Evolutionary conservation across 768 basidiomycete genomes (phyloP), one percentile per base, ranked within the genome.

Genomic region (Suillus paluster): DNA sequence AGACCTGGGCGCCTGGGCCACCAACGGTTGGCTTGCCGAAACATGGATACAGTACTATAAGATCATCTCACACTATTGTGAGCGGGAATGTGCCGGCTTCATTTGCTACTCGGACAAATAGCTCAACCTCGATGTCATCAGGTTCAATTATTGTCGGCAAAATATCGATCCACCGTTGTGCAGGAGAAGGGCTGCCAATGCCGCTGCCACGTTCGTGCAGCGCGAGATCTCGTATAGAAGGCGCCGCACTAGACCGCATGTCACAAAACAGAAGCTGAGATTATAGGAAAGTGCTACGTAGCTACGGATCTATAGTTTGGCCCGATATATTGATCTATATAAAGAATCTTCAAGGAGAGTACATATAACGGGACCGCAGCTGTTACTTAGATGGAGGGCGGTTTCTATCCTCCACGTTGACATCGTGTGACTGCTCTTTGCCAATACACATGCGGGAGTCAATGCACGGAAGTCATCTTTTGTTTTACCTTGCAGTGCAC

Each of bases 41-140:
- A n/a, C n/a, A 57, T 41, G 58, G 38, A 53, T 50, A 38, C 46
- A 17, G 17, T 9, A 23, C 14, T 19, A 59, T 21, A 11, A 14
- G 30, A 25, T 39, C 44, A 55, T 52, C 62, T 50, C 62, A 65
- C 64, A 60, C 41, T 65, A 65, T 65, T 65, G 59, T 65, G 55
- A 12, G 21, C 21, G 52, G 23, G 10, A 25, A 55, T 25, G 54
- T 15, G 23, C 23, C 17, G 21, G 53, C 36, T 54, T 38, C 15
- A 38, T 54, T 54, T 27, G 23, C 23, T 39, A 36, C 53, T 54
- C 53, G 36, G 53, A 54, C 53, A 54, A 30, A 54, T 54, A 54
- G 34, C 15, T 25, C 1, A 19, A n/a, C 15, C 15, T 45, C 3
- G 44, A 45, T 21, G 21, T 45, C 23, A 9, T 49, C 48, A 25